Base-by-base conservation (phyloP, 148 eudicot species). In the Chenopodium suecicum region DNA sequence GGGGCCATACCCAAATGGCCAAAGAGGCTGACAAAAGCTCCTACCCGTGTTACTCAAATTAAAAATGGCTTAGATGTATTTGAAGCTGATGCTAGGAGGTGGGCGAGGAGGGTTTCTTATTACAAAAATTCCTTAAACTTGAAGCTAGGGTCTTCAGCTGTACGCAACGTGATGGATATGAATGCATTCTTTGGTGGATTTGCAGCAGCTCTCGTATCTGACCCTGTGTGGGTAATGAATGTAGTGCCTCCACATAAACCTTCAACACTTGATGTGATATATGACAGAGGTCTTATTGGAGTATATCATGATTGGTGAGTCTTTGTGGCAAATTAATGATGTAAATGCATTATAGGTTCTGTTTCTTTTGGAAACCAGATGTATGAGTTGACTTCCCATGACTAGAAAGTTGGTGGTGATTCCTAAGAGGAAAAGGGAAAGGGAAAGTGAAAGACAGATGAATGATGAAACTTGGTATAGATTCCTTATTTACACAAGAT, bases 171-270 rank as follows among this genome's bases (percentile, higher is more conserved):
- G 82, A 97, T 97, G 99, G 99, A 97, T 83, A 94, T 94, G 99
- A 94, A 97, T 86, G 98, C 99, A 20, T 90, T 92, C 82, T 92
- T 94, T 77, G 98, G 99, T 73, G 97, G 99, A 64, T 97, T 97
- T 87, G 98, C 98, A 68, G 98, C 99, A 25, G 97, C 98, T 56
- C 82, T 97, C 69, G 64, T 73, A 58, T 88, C 92, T 22, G 98
- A 97, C 87, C 98, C 97, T 52, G 93, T 92, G 70, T 97, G 99
- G 99, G 99, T 97, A 75, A 97, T 94, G 99, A 97, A 97, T 84
- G 98, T 97, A 52, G 98, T 97, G 84, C 90, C 98, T 77, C 88
- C 94, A 76, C 89, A 88, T 84, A 92, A 91, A 79, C 88, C 89
- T 62, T 90, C 90, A 22, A 97, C 98, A 11, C 89, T 97, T 66